phyloP scores from a whole-genome alignment of 164 flowering plant species.

The Kalanchoe fedtschenkoi region DNA sequence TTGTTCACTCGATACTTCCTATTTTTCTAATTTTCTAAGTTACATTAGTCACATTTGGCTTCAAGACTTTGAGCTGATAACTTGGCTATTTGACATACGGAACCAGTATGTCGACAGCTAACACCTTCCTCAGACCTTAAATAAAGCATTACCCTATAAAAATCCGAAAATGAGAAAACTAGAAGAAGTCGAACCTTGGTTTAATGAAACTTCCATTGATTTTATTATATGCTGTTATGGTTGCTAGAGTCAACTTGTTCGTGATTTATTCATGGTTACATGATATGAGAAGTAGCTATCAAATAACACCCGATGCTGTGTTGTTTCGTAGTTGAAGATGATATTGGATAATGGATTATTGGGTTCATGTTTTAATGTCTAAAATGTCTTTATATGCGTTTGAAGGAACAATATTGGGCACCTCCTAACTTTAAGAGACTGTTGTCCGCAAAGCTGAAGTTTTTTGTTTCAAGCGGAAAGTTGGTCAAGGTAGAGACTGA shows the following conservation, averaged over 20 bases:
- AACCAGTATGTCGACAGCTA: not conserved
- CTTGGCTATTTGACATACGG: not conserved
- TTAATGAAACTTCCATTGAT: not conserved
- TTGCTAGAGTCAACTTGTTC: too few relatives aligned
- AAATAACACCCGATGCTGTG: too few relatives aligned
- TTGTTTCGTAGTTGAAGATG: too few relatives aligned
- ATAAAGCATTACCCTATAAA: not conserved
- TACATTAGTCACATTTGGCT: not conserved
- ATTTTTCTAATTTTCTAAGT: not conserved
- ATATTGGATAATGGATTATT: too few relatives aligned
- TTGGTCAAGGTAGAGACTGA: slow-evolving; percentile 54
- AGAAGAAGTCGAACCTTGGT: too few relatives aligned
- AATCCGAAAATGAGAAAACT: not conserved
- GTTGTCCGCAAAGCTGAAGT: slow-evolving; percentile 69
- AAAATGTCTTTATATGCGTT: not conserved
- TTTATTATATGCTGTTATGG: too few relatives aligned
- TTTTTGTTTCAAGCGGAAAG: slow-evolving; percentile 50
- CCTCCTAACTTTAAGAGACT: slow-evolving; percentile 77
- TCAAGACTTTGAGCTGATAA: not conserved
- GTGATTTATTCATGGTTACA: too few relatives aligned
- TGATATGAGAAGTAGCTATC: too few relatives aligned
- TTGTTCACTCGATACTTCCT: not conserved
- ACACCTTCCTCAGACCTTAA: not conserved
- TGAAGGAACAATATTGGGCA: slow-evolving; percentile 78
- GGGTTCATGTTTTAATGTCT: too few relatives aligned